Base-by-base conservation (phyloP, 345 rosid genomes). In the Acer yangbiense region DNA sequence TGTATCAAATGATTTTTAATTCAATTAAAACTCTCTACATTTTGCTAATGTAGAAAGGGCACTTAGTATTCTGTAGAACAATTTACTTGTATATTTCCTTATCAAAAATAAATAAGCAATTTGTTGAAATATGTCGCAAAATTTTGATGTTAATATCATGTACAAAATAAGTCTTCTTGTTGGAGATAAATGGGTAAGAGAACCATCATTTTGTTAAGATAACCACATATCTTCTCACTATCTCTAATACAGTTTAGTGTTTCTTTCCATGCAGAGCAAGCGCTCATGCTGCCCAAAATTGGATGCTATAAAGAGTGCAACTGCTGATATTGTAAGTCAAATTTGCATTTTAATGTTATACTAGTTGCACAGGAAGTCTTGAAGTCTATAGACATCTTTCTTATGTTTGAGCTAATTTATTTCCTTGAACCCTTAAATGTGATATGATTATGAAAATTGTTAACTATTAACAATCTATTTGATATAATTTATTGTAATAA, bases 251-350 rank as follows among this genome's bases (percentile, higher is more conserved):
- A 72, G 27, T 66, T 75, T 62, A 61, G 75, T 29, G 4, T 76
- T 74, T 77, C 39, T 29, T 71, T 66, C 73, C 44, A 78, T 85
- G 85, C 92, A 96, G 98, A 84, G 95, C 85, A 91, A 91, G 76
- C 84, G 98, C 3, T 46, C 90, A 9, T 93, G 97, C 86, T 96
- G 86, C 78, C 99, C 98, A 2, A 92, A 93, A 74, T 58, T 96
- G 79, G 94, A 92, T 71, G 98, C 99, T 62, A 92, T 93, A 77
- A 93, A 88, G 85, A 90, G 85, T 86, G 97, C 99, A 68, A 90
- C 94, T 75, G 92, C 97, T 72, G 99, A 96, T 87, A 82, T 90
- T 65, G 99, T 93, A 83, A 96, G 97, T 87, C 25, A 23, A 75
- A 43, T 50, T 68, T 39, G 69, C 65, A 80, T 7, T 54, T 18